Conservation (phyloP, 2,329 filamentous ascomycete genomes). For the Hymenoscyphus infarciens region DNA sequence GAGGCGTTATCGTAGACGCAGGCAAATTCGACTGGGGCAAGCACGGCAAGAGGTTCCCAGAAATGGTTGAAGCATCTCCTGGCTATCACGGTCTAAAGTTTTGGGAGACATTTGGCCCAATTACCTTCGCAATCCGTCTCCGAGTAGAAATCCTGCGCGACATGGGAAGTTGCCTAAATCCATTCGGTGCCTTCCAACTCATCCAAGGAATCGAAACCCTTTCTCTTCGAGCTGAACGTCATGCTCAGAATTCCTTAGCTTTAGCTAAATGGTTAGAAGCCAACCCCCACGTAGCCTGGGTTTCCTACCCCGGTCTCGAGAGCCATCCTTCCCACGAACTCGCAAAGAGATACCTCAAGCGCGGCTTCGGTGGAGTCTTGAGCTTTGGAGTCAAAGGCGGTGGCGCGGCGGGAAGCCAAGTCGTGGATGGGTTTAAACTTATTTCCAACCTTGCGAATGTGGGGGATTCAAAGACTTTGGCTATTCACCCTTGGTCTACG, state of each 20-base stretch:
- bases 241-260: slow-evolving; percentile 76
- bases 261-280: slow-evolving; percentile 80
- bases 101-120: slow-evolving; percentile 83
- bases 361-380: slow-evolving; percentile 85
- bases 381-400: slow-evolving; percentile 93
- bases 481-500: slow-evolving; percentile 92
- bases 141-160: slow-evolving; percentile 90
- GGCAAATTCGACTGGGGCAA: slow-evolving; percentile 95
- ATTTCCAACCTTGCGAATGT: slow-evolving; percentile 97
- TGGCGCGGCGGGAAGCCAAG: slow-evolving; percentile 73
- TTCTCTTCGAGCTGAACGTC: slow-evolving; percentile 78
- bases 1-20: slow-evolving; percentile 78
- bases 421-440: slow-evolving; percentile 92
- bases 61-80: slow-evolving; percentile 83
- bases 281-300: slow-evolving; percentile 84
- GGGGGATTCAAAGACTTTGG: slow-evolving; percentile 90
- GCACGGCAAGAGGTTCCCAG: slow-evolving; percentile 79
- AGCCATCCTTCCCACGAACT: slow-evolving; percentile 74
- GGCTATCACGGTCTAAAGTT: slow-evolving; percentile 94
- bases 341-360: slow-evolving; percentile 82
- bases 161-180: slow-evolving; percentile 76
- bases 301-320: slow-evolving; percentile 85
- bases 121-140: slow-evolving; percentile 79
- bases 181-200: slow-evolving; percentile 90
- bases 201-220: slow-evolving; percentile 87